Evolutionary conservation across 371 early-diverging fungal genomes (phyloP), one percentile per base, ranked within the genome.

Genomic region (Apophysomyces trapeziformis): DNA sequence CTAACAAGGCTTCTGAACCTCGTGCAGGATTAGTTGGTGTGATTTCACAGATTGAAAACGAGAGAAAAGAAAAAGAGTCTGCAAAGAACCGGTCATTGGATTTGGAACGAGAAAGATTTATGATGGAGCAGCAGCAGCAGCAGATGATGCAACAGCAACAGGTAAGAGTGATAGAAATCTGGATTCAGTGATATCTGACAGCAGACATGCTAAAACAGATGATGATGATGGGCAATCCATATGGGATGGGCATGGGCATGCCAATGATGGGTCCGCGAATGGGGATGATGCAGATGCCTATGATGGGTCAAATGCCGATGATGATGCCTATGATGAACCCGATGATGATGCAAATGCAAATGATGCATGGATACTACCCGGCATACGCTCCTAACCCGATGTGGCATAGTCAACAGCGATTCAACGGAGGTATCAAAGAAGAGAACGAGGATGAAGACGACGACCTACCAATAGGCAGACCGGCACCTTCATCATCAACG

Each of bases 231-330:
- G 74, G 47, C 63, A 46, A 13, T n/a, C 58, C 4, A 66, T 67
- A 61, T 59, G 63, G 70, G 70, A 69, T 73, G 73, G 64, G 65
- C 43, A 65, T 66, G 68, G 9, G 13, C n/a, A 58, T 62, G 50
- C 74, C 75, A 8, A 71, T 74, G 73, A 76, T 79, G 73, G 75
- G 73, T 61, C 78, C 78, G 14, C 68, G 74, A 18, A 65, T 74
- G 68, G 44, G 56, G 6, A 69, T 68, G 63, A 68, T 68, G 16
- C 16, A 18, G n/a, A 45, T 60, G 68, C 60, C 60, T 13, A 16
- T 8, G 7, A 63, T 63, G 64, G 63, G 63, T 5, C 16, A 21
- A 26, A 63, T 54, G 63, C 46, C 68, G 1, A 63, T 61, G 65
- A 64, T 64, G 65, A 58, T 64, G 50, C 68, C 63, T 13, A 45